Conservation (phyloP, 176 grass and related monocot species). For the Poa pratensis region DNA sequence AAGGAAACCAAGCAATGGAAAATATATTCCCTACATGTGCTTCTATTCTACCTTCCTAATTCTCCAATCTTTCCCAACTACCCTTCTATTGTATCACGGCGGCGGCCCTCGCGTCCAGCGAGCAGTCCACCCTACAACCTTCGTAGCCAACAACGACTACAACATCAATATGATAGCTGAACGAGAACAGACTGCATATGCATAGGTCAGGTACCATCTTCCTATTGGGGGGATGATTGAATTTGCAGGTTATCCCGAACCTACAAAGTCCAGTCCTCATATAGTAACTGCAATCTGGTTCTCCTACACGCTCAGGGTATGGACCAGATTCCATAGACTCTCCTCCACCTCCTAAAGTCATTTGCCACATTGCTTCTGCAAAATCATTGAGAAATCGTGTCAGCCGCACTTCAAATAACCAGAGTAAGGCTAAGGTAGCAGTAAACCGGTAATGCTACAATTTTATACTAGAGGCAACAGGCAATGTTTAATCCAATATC, state of each 20-base stretch:
- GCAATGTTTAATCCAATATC: neutral
- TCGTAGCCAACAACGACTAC: neutral
- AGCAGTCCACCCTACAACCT: neutral
- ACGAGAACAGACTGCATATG: slow-evolving; percentile 7
- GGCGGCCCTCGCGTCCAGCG: neutral
- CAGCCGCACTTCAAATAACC: neutral
- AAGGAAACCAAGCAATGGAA: neutral
- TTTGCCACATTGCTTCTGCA: slow-evolving; percentile 76
- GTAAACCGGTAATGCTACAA: neutral
- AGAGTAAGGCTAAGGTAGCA: neutral
- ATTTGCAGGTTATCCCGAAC: slow-evolving; percentile 87
- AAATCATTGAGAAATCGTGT: slow-evolving; percentile 23
- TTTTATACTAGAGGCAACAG: slow-evolving; percentile 1
- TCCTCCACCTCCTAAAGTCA: slow-evolving; percentile 61
- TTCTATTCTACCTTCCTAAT: neutral
- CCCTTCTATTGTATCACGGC: neutral
- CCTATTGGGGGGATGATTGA: slow-evolving; percentile 74
- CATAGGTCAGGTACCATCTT: slow-evolving; percentile 54
- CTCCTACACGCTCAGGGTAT: slow-evolving; percentile 76
- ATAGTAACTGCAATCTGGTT: slow-evolving; percentile 86
- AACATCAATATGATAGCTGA: neutral
- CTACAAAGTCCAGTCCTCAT: slow-evolving; percentile 86
- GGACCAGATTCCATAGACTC: slow-evolving; percentile 63
- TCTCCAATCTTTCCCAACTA: neutral
- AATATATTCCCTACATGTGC: neutral